These are phyloP conservation scores for Gentiana dahurica DNA, from an alignment of 257 asterid genomes.

Conservation along the genomic window DNA sequence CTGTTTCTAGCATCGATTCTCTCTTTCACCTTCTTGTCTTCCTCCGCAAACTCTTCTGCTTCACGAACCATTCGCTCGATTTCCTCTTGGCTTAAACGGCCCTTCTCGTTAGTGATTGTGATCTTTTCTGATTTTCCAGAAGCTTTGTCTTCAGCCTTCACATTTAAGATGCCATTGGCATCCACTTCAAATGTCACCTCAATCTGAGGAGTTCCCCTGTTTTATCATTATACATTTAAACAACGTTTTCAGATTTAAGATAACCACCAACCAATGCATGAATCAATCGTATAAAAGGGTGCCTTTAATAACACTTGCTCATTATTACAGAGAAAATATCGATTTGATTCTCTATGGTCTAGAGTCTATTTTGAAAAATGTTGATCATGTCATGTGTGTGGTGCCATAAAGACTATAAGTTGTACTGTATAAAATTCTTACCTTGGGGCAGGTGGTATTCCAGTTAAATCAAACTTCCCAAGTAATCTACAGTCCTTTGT, in stretches of 20 bases:
- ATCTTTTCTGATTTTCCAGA: constrained; percentile 82
- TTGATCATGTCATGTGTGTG: no score
- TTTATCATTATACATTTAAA: not conserved
- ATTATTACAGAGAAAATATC: no score
- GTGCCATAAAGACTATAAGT: no score
- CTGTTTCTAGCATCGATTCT: constrained; percentile 73
- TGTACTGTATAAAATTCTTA: constrained; percentile 5
- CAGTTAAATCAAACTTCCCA: constrained; percentile 82
- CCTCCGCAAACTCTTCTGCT: constrained; percentile 94
- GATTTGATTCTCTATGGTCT: no score
- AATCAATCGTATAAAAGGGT: not conserved
- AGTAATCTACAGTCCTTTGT: constrained; percentile 90
- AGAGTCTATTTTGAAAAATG: no score
- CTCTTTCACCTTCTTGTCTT: constrained; percentile 90
- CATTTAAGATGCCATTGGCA: constrained; percentile 84
- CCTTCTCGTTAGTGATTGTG: constrained; percentile 94
- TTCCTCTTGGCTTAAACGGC: constrained; percentile 92
- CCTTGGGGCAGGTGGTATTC: constrained; percentile 98
- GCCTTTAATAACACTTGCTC: no score
- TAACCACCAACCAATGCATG: not conserved
- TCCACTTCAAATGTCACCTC: constrained; percentile 95
- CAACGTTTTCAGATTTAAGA: not conserved
- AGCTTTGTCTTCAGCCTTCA: constrained; percentile 96
- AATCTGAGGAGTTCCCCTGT: constrained; percentile 95
- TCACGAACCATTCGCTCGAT: constrained; percentile 87